Conservation (phyloP, 2,329 filamentous ascomycete species). For the Aspergillus sp. region DNA sequence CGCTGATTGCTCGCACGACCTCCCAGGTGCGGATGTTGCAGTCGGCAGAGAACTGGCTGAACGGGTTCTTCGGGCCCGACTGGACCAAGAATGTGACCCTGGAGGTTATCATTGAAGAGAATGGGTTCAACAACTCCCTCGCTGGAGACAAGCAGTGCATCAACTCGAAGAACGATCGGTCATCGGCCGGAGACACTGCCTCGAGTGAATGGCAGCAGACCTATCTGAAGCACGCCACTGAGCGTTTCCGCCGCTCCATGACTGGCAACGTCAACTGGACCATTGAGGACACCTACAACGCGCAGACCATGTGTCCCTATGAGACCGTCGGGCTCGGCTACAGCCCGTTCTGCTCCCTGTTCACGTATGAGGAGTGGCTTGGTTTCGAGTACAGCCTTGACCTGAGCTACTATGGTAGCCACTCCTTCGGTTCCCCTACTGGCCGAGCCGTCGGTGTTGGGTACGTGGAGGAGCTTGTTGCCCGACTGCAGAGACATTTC, state of each 20-base stretch:
- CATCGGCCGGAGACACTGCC: conserved; percentile 20
- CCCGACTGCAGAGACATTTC: conserved; percentile 48
- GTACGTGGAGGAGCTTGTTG: conserved; percentile 53
- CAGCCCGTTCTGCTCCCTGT: conserved; percentile 54
- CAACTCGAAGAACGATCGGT: conserved; percentile 17
- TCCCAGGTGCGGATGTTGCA: conserved; percentile 55
- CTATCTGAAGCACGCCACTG: conserved; percentile 47
- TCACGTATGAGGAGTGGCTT: conserved; percentile 56
- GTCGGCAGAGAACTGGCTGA: conserved; percentile 47
- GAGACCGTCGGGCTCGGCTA: conserved; percentile 51
- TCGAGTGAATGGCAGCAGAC: conserved; percentile 39
- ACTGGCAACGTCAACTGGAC: conserved; percentile 51
- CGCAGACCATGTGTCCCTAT: conserved; percentile 54
- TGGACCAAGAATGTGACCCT: background rate
- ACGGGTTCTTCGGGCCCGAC: conserved; percentile 39
- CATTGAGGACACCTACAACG: conserved; percentile 50
- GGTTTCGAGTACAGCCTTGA: conserved; percentile 56
- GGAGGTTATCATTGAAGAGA: background rate
- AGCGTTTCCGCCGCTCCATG: conserved; percentile 48
- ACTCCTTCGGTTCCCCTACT: conserved; percentile 48
- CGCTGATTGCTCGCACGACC: conserved; percentile 54
- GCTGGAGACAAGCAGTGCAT: conserved; percentile 31
- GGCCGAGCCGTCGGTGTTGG: conserved; percentile 55
- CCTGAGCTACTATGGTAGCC: conserved; percentile 50
- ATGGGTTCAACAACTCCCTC: conserved; percentile 43